Base-by-base conservation (phyloP, 495 filamentous ascomycete genomes). In the Aspergillus carlsbadensis region DNA sequence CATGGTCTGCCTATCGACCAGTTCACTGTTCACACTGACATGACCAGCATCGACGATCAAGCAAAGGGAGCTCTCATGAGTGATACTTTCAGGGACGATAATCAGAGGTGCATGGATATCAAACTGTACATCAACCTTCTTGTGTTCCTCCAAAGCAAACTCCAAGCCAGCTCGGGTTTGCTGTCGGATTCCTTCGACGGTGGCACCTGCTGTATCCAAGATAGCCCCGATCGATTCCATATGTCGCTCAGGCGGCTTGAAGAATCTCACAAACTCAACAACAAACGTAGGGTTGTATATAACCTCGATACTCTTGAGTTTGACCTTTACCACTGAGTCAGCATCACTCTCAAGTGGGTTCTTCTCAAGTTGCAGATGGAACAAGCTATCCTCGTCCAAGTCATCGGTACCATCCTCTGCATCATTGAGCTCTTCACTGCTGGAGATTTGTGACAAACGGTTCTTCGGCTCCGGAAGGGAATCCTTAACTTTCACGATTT, bases 151-250 rank as follows among this genome's bases (percentile, higher is more conserved):
- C 24, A 98, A 78, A 18, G 94, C 95, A 74, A 96, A 98, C 67
- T 98, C 92, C 29, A 98, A 79, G 10, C 94, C 94, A 49, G 94
- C 93, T 66, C 94, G 82, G 2, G 95, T 98, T 73, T 98, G 94
- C 70, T 96, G 91, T 34, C 94, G 84, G 53, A 98, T 74, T 13
- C 91, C 92, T 71, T 98, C 91, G 1, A 98, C 93, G 0, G 93
- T 98, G 26, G 91, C 92, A 15, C 94, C 92, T 20, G 94, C 94
- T 17, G 89, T 90, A 66, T 98, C 94, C 80, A 98, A 84, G 43
- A 98, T 78, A 21, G 93, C 94, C 7, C 86, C 87, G 62, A 98
- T 96, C 18, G 93, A 97, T 69, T 98, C 94, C 94, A 98, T 96
- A 68, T 98, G 95, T 54, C 91, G 81, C 69, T 96, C 90, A 1